Conservation (phyloP, 805 yeast genomes). For the Cyberlindnera euphorbiiphila region DNA sequence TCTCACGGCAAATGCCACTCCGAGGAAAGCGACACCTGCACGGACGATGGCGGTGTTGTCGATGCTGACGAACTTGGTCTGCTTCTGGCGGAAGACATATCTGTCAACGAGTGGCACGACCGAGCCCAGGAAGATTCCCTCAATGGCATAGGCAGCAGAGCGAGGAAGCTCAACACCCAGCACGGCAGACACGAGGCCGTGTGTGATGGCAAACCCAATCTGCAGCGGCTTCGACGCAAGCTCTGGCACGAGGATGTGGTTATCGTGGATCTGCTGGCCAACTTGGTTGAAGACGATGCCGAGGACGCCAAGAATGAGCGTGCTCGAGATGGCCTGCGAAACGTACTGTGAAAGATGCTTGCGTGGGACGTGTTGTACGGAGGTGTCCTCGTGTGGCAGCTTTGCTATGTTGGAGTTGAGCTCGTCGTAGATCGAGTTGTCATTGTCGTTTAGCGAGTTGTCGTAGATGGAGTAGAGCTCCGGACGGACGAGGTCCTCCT, state of each 20-base stretch:
- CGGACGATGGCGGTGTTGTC: conserved; percentile 29
- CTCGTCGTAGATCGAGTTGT: conserved; percentile 16
- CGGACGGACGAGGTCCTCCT: conserved; percentile 16
- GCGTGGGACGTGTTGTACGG: conserved; percentile 1
- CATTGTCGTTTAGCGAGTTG: conserved; percentile 11
- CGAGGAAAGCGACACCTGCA: conserved; percentile 58
- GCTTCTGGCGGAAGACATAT: conserved; percentile 14
- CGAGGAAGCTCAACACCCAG: conserved; percentile 19
- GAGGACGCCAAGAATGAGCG: conserved; percentile 33
- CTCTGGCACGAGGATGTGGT: conserved; percentile 40
- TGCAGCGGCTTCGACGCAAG: conserved; percentile 40
- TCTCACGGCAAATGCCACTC: conserved; percentile 67
- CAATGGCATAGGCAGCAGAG: conserved; percentile 36
- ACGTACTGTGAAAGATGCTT: conserved; percentile 1
- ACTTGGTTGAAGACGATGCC: conserved; percentile 54
- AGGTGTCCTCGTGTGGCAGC: conserved; percentile 2
- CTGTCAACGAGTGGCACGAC: conserved; percentile 38
- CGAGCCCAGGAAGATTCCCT: conserved; percentile 58
- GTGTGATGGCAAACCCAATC: conserved; percentile 30
- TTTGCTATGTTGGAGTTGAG: conserved; percentile 15
- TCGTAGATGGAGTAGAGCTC: conserved; percentile 17
- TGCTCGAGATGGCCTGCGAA: conserved; percentile 7
- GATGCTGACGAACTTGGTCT: conserved; percentile 7
- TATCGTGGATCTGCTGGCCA: conserved; percentile 48
- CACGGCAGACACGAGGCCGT: conserved; percentile 6